Percentiles rank a stretch among this genome's conserved stretches.
These are phyloP conservation scores for Aureobasidium pullulans DNA, from an alignment of 2,329 filamentous ascomycete species.

Conservation along the genomic window DNA sequence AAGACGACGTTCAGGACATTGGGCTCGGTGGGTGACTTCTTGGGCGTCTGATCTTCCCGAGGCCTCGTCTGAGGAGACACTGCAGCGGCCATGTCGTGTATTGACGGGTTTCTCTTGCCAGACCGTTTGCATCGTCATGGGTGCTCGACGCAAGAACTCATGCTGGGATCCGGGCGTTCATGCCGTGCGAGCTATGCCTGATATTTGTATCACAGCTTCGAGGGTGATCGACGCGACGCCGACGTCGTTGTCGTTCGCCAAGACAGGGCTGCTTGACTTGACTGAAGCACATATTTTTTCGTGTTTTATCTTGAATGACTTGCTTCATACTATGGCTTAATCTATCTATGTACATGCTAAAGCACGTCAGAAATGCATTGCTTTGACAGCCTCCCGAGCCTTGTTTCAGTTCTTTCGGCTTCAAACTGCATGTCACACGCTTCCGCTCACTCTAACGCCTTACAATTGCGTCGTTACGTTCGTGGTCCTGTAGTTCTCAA, in stretches of 20 bases:
- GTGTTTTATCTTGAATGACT: not conserved
- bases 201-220: slow-evolving; percentile 2
- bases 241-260: not conserved
- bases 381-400: not conserved
- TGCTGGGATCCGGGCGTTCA: slow-evolving; percentile 1
- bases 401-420: not conserved
- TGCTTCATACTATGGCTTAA: slow-evolving; percentile 1
- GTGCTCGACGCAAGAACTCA: not conserved
- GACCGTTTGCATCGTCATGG: slow-evolving; percentile 5
- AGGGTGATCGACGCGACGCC: not conserved
- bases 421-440: not conserved
- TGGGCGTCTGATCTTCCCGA: slow-evolving; percentile 6
- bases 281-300: not conserved
- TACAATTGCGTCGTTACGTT: not conserved
- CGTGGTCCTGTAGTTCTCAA: slow-evolving; percentile 4
- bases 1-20: slow-evolving; percentile 85
- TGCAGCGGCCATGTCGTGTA: slow-evolving; percentile 7
- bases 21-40: slow-evolving; percentile 38
- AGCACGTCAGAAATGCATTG: not conserved
- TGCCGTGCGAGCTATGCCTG: slow-evolving; percentile 7
- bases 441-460: not conserved
- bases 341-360: not conserved
- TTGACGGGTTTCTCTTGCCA: not conserved
- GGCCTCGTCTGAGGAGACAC: slow-evolving; percentile 12
- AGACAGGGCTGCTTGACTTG: not conserved